These are phyloP conservation scores for Rhizopogon roseolus DNA, from an alignment of 768 basidiomycete genomes.

Conservation along the genomic window DNA sequence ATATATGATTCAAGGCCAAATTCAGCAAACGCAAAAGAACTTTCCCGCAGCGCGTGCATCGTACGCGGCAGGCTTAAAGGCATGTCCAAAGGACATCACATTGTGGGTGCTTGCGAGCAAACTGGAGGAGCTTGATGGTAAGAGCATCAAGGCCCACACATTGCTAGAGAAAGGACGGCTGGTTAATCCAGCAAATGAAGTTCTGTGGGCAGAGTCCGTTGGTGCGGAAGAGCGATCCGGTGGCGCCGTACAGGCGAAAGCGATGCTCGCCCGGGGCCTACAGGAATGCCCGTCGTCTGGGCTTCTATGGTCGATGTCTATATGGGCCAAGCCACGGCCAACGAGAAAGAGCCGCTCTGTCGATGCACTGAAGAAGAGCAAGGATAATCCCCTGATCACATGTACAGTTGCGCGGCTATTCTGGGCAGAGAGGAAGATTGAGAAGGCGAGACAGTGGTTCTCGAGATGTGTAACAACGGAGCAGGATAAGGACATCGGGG, in stretches of 20 bases:
- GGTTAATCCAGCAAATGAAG: slow-evolving; percentile 79
- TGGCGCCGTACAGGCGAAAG: slow-evolving; percentile 75
- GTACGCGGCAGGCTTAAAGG: slow-evolving; percentile 80
- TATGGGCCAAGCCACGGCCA: slow-evolving; percentile 89
- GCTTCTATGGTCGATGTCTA: slow-evolving; percentile 84
- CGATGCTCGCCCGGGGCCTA: slow-evolving; percentile 79
- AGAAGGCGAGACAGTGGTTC: slow-evolving; percentile 95
- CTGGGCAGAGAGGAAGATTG: slow-evolving; percentile 93
- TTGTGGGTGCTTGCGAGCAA: slow-evolving; percentile 88
- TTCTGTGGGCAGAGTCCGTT: slow-evolving; percentile 88
- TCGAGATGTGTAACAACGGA: slow-evolving; percentile 65
- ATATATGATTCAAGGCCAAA: slow-evolving; percentile 97
- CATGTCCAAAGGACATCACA: slow-evolving; percentile 78
- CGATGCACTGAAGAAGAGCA: slow-evolving; percentile 90
- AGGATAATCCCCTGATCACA: slow-evolving; percentile 82
- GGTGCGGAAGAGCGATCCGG: slow-evolving; percentile 89
- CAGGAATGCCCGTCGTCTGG: slow-evolving; percentile 94
- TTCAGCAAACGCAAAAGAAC: slow-evolving; percentile 62
- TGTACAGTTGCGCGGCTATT: slow-evolving; percentile 90
- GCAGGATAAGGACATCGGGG: slow-evolving; percentile 62
- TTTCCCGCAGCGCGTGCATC: slow-evolving; percentile 68
- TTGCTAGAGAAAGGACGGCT: slow-evolving; percentile 87
- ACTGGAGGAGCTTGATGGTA: slow-evolving; percentile 86
- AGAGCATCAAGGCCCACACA: slow-evolving; percentile 89
- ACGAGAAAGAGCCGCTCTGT: slow-evolving; percentile 83